These are phyloP conservation scores for Backusella tuberculispora DNA, from an alignment of 192 early-diverging fungal species.

Conservation along the genomic window DNA sequence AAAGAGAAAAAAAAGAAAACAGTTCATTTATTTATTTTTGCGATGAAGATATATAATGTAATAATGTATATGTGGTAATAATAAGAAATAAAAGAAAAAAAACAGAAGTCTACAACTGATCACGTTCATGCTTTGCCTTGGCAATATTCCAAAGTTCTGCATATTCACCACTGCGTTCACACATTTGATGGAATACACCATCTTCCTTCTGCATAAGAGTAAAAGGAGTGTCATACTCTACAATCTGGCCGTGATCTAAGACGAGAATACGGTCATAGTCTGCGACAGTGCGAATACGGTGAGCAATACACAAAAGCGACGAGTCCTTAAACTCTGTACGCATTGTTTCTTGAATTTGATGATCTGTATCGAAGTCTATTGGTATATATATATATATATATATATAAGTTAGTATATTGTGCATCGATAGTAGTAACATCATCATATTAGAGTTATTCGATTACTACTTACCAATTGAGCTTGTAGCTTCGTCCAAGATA, in stretches of 20 bases:
- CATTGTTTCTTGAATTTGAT: slow-evolving; percentile 81
- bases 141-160: slow-evolving; percentile 70
- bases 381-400: not conserved
- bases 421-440: not conserved
- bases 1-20: too few relatives aligned
- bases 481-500: slow-evolving; percentile 90
- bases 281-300: slow-evolving; percentile 81
- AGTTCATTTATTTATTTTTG: slow-evolving; percentile 1
- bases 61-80: not conserved
- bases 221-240: slow-evolving; percentile 83
- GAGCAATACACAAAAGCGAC: slow-evolving; percentile 88
- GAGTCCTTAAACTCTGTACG: slow-evolving; percentile 70
- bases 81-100: not conserved
- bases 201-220: slow-evolving; percentile 62
- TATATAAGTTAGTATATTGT: not conserved
- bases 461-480: slow-evolving; percentile 64
- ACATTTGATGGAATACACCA: slow-evolving; percentile 80
- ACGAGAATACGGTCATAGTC: slow-evolving; percentile 89
- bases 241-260: slow-evolving; percentile 73
- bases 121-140: slow-evolving; percentile 42
- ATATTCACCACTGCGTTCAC: slow-evolving; percentile 80
- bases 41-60: slow-evolving; percentile 1
- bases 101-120: not conserved
- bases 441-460: not conserved
- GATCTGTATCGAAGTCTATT: slow-evolving; percentile 80